Conservation (phyloP, 768 basidiomycete genomes). For the Leucosporidium yakuticum region DNA sequence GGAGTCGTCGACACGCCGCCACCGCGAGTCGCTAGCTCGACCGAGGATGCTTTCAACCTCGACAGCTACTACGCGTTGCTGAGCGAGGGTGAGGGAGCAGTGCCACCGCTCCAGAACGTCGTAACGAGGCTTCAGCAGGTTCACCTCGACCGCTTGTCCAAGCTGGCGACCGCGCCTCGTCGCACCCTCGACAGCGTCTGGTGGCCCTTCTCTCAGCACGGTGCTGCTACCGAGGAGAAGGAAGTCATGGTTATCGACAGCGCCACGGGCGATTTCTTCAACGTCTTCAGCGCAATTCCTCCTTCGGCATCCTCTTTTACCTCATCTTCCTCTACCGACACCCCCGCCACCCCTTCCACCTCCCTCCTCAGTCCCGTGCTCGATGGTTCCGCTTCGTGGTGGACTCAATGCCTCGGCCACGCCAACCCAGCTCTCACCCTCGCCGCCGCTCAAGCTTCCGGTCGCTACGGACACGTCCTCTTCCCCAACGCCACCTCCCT, state of each 20-base stretch:
- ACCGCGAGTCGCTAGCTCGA: conserved; percentile 6
- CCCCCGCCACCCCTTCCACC: conserved; percentile 1
- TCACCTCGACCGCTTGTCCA: conserved; percentile 62
- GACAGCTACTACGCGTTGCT: conserved; percentile 62
- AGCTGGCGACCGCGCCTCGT: conserved; percentile 69
- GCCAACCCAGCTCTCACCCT: conserved; percentile 66
- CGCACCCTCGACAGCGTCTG: conserved; percentile 74
- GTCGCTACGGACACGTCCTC: conserved; percentile 94
- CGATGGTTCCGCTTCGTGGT: conserved; percentile 95
- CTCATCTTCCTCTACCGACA: conserved; percentile 5
- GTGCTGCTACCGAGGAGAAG: conserved; percentile 57
- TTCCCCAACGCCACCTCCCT: conserved; percentile 82
- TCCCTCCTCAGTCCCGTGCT: conserved; percentile 53
- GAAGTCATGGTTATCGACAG: conserved; percentile 89
- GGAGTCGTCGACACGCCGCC: conserved; percentile 44
- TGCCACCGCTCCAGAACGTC: conserved; percentile 45
- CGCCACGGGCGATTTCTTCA: conserved; percentile 79
- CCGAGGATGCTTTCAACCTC: conserved; percentile 53
- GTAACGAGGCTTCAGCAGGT: conserved; percentile 58
- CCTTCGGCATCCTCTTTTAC: conserved; percentile 15
- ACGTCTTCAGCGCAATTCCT: conserved; percentile 53
- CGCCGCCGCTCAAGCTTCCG: conserved; percentile 82
- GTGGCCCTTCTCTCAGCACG: conserved; percentile 98
- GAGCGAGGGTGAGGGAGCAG: conserved; percentile 24
- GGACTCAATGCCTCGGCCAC: conserved; percentile 91